Evolutionary conservation across 73 alveolate genomes (phyloP).

Genomic region (Tetrahymena borealis): DNA sequence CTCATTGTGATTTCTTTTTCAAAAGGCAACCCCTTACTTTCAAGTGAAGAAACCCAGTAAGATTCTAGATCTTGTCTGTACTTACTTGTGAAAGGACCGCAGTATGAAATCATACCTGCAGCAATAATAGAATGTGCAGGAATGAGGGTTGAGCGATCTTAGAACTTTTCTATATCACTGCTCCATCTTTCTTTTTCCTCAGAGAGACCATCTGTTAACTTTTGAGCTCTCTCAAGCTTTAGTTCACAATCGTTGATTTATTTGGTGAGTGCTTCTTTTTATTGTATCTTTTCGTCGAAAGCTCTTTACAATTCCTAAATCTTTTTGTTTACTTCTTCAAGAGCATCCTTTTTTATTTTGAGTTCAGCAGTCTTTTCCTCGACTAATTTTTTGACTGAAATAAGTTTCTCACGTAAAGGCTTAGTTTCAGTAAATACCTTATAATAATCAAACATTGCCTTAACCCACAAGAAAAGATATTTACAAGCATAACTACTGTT

Average conservation of each 20-base stretch:
- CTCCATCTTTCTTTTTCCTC: conserved; percentile 99
- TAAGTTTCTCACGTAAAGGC: conserved; percentile 58
- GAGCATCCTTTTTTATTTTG: conserved; percentile 61
- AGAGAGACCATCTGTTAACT: conserved; percentile 92
- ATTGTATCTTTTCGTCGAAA: conserved; percentile 47
- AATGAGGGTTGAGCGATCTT: conserved; percentile 73
- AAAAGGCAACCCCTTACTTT: conserved; percentile 67
- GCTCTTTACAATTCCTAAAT: conserved; percentile 48
- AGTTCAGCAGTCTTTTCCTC: conserved; percentile 60
- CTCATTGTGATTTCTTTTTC: conserved; percentile 95
- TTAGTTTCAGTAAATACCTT: conserved; percentile 58
- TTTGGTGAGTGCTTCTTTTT: conserved; percentile 50
- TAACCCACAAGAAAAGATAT: conserved; percentile 68
- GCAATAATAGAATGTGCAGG: conserved; percentile 96
- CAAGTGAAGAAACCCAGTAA: conserved; percentile 78
- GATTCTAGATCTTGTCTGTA: conserved; percentile 85
- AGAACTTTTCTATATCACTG: conserved; percentile 76
- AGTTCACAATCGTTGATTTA: conserved; percentile 77
- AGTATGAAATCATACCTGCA: conserved; percentile 96
- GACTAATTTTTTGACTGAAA: conserved; percentile 54
- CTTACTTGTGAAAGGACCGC: conserved; percentile 95
- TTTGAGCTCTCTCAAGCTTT: conserved; percentile 94
- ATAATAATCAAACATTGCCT: conserved; percentile 72
- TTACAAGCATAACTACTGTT: conserved; percentile 76
- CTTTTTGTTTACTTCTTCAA: conserved; percentile 71